Percentiles rank a stretch among this genome's conserved stretches.
Conservation (phyloP, 306 rosid genomes). For the Dryas octopetala region DNA sequence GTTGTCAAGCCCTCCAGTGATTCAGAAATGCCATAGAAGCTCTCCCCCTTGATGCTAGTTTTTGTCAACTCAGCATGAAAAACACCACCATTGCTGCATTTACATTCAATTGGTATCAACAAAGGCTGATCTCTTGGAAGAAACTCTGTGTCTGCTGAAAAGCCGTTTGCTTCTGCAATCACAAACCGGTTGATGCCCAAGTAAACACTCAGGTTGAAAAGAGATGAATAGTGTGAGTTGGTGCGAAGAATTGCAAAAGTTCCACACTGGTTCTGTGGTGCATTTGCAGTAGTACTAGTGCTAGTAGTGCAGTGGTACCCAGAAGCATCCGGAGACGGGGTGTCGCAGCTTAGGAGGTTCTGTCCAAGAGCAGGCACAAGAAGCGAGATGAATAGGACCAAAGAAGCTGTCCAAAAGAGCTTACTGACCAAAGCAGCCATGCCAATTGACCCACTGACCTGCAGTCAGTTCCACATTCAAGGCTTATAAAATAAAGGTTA, state of each 20-base stretch:
- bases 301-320: slow-evolving; percentile 48
- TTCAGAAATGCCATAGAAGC: slow-evolving; percentile 56
- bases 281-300: slow-evolving; percentile 18
- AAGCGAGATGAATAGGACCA: slow-evolving; percentile 42
- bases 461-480: slow-evolving; percentile 36
- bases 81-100: slow-evolving; percentile 61
- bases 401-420: slow-evolving; percentile 43
- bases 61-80: slow-evolving; percentile 55
- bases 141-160: slow-evolving; percentile 63
- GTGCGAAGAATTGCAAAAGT: slow-evolving; percentile 69
- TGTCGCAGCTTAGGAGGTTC: slow-evolving; percentile 44
- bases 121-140: slow-evolving; percentile 57
- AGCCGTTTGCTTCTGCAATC: slow-evolving; percentile 61
- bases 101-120: slow-evolving; percentile 71
- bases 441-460: slow-evolving; percentile 23
- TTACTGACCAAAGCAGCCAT: slow-evolving; percentile 44
- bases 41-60: slow-evolving; percentile 61
- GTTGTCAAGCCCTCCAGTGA: slow-evolving; percentile 78
- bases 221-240: slow-evolving; percentile 65
- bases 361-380: slow-evolving; percentile 48
- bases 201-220: slow-evolving; percentile 65
- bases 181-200: slow-evolving; percentile 56
- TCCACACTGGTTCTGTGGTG: slow-evolving; percentile 41
- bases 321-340: slow-evolving; percentile 43
- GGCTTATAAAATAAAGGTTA: slow-evolving; percentile 31